These are phyloP conservation scores for Ambrosia hybrid DNA, from an alignment of 140 eudicot species.

Conservation along the genomic window DNA sequence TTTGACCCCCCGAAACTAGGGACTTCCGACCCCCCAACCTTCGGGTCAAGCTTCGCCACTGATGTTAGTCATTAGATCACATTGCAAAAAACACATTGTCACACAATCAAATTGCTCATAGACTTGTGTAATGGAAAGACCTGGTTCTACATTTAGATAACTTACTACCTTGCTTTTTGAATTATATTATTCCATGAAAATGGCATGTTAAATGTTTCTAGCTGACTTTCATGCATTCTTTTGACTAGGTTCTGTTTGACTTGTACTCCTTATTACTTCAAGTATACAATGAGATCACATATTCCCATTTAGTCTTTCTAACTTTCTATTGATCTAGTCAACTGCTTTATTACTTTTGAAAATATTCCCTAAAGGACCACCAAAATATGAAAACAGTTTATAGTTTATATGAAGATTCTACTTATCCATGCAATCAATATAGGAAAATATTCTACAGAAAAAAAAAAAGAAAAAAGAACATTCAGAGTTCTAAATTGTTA, in stretches of 20 bases:
- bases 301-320: conserved; percentile 9
- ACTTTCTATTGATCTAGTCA: not conserved
- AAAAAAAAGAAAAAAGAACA: not conserved
- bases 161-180: conserved; percentile 3
- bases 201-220: not conserved
- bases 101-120: not conserved
- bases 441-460: conserved; percentile 4
- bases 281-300: conserved; percentile 5
- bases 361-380: not conserved
- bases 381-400: no score
- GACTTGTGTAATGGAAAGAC: not conserved
- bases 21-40: no score
- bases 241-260: conserved; percentile 14
- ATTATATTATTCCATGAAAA: not conserved
- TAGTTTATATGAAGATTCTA: not conserved
- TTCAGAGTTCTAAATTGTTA: not conserved
- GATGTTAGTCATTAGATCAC: not conserved
- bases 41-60: no score
- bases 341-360: conserved; percentile 1
- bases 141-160: not conserved
- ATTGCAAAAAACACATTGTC: not conserved
- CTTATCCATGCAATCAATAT: conserved; percentile 19
- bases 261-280: not conserved
- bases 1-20: no score
- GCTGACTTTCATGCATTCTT: conserved; percentile 1